Percentiles rank a stretch among this genome's conserved stretches.
phyloP scores from a whole-genome alignment of 2,329 filamentous ascomycete species.

The Pseudogymnoascus sp. region DNA sequence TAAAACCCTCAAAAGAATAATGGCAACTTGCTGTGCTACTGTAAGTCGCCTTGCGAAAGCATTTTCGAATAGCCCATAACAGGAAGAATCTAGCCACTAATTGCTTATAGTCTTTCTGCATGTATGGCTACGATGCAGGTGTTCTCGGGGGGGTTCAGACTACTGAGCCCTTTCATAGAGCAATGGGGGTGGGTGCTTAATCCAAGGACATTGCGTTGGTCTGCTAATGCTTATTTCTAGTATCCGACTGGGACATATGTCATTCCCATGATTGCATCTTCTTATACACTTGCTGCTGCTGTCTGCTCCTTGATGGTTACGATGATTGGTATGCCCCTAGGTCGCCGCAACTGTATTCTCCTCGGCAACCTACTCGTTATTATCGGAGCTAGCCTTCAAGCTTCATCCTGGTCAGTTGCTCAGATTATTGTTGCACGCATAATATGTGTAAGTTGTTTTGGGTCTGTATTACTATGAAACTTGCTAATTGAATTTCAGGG shows the following conservation, averaged over 20 bases:
- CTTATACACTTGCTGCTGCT: constrained; percentile 18
- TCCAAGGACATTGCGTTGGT: neutral
- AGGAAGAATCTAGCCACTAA: neutral
- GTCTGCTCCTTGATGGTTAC: constrained; percentile 22
- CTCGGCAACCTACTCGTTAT: constrained; percentile 24
- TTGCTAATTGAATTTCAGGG: constrained; percentile 8
- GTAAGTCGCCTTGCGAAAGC: neutral
- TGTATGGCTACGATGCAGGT: constrained; percentile 25
- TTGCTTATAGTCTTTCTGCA: constrained; percentile 19
- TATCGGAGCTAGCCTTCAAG: constrained; percentile 25
- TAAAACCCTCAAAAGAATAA: neutral
- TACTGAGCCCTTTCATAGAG: constrained; percentile 17
- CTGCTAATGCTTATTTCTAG: constrained; percentile 6
- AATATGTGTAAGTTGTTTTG: constrained; percentile 9
- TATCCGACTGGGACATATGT: constrained; percentile 18
- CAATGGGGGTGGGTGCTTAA: constrained; percentile 16
- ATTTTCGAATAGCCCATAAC: neutral
- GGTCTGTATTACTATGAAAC: constrained; percentile 14
- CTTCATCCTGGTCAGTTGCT: constrained; percentile 23
- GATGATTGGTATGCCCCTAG: constrained; percentile 23
- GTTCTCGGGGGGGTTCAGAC: constrained; percentile 20
- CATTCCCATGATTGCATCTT: constrained; percentile 21
- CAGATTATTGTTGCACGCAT: constrained; percentile 27
- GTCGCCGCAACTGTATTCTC: constrained; percentile 17
- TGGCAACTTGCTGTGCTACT: neutral